Evolutionary conservation across 2,329 filamentous ascomycete genomes (phyloP), one percentile per base, ranked within the genome.

Genomic region (Epichloe coenophiala): DNA sequence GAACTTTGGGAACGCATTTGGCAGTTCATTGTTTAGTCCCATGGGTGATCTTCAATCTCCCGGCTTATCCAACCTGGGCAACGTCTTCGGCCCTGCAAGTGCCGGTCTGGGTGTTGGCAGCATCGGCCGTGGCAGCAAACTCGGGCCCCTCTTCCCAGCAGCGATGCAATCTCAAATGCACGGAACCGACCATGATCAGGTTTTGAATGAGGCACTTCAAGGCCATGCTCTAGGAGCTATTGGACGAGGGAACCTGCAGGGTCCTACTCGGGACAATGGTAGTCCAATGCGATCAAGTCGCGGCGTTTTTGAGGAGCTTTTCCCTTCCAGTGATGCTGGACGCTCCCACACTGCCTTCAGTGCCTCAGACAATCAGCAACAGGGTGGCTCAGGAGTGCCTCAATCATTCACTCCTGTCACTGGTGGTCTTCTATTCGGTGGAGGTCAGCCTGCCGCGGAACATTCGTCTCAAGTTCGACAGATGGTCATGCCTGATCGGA

Each of bases 401-500:
- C 66, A 67, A 31, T 65, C 67, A 1, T 68, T 65, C 36, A 69
- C 56, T 52, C 69, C 55, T 57, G 57, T 68, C 42, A 57, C 59
- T 6, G 64, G 65, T 31, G 60, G 64, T 6, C 43, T 69, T 27
- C 58, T 65, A 3, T 68, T 69, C 52, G 61, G 67, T 12, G 63
- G 60, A 7, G 67, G 64, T 27, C 59, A 69, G 21, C 58, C 58
- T 1, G 62, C 60, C 4, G 73, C 77, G 21, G 73, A 80, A 13
- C 75, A 80, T n/a, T 72, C 81, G 5, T 78, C 78, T 46, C 84
- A 89, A 56, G 77, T 88, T 56, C 83, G 88, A 15, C 90, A 86
- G 43, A 97, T 98, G 90, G 91, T 98, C 5, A 97, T 98, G 93
- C 93, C 93, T 2, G 93, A 98, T 65, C 79, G 94, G 13, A 98